A percentile compares a stretch with the other conserved stretches of the same genome.
These are phyloP conservation scores for Cavenderia fasciculata DNA, from an alignment of 78 protist genomes.

Conservation along the genomic window DNA sequence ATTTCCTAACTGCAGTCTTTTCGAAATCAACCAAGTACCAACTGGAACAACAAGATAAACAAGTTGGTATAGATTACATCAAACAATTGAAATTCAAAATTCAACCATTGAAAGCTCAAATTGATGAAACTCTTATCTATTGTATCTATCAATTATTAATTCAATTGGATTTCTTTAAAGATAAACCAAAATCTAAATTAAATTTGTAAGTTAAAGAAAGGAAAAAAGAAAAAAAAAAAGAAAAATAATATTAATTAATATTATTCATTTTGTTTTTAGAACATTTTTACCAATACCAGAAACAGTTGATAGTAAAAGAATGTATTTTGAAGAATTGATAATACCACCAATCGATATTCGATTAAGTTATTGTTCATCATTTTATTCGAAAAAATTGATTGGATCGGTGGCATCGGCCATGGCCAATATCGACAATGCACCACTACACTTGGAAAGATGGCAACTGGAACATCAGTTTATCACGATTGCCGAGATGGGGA, in stretches of 20 bases:
- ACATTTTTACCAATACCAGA: conserved; percentile 34
- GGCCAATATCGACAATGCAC: conserved; percentile 64
- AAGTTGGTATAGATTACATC: conserved; percentile 56
- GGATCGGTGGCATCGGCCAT: conserved; percentile 10
- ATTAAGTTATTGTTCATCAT: conserved; percentile 33
- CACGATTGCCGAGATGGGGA: neutral
- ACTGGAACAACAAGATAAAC: conserved; percentile 4
- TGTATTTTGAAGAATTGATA: conserved; percentile 25
- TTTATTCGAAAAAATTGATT: conserved; percentile 28
- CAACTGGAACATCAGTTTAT: conserved; percentile 41
- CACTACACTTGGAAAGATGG: conserved; percentile 32
- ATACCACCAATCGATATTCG: conserved; percentile 21
- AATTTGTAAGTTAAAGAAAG: neutral
- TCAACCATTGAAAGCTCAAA: conserved; percentile 38
- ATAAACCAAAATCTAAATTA: neutral
- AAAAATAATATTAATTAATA: no score
- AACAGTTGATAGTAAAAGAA: conserved; percentile 44
- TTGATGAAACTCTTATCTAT: conserved; percentile 40
- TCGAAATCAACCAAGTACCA: conserved; percentile 48
- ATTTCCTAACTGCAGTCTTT: neutral
- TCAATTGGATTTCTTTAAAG: conserved; percentile 3
- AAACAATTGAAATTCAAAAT: conserved; percentile 35
- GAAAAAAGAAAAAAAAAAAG: neutral
- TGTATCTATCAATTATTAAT: conserved; percentile 5
- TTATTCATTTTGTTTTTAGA: no score